A percentile compares a stretch with the other conserved stretches of the same genome.
Conservation (phyloP, 805 yeast species). For the Peterozyma toletana region DNA sequence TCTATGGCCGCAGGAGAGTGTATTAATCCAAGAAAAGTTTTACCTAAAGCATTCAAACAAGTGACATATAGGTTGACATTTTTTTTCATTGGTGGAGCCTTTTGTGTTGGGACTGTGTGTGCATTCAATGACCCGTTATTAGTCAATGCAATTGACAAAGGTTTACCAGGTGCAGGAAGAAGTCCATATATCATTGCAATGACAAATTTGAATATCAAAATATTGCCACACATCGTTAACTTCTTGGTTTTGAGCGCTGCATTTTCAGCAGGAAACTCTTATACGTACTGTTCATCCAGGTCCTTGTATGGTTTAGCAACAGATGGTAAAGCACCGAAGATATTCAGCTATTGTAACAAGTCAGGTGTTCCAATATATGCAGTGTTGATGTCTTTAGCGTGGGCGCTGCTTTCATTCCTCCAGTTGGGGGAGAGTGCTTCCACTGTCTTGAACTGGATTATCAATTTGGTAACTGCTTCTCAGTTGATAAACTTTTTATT, state of each 20-base stretch:
- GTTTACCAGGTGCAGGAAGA: conserved; percentile 38
- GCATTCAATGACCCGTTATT: conserved; percentile 32
- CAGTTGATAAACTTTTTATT: conserved; percentile 56
- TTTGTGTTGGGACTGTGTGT: conserved; percentile 37
- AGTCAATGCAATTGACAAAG: conserved; percentile 22
- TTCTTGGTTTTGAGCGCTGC: conserved; percentile 68
- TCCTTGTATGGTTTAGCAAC: conserved; percentile 63
- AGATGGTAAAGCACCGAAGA: conserved; percentile 64
- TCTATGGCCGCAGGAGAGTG: conserved; percentile 40
- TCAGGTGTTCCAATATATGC: conserved; percentile 72
- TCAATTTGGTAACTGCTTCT: conserved; percentile 63
- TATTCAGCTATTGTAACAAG: conserved; percentile 55
- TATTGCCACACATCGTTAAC: conserved; percentile 69
- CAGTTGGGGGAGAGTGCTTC: conserved; percentile 57
- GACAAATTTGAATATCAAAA: conserved; percentile 53
- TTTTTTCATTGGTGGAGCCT: conserved; percentile 40
- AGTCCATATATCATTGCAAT: conserved; percentile 82
- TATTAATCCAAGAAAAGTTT: conserved; percentile 34
- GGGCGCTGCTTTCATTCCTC: conserved; percentile 62
- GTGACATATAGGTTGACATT: conserved; percentile 34
- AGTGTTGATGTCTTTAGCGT: conserved; percentile 43
- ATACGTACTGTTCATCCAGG: conserved; percentile 62
- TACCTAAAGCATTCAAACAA: conserved; percentile 37
- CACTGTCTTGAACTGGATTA: conserved; percentile 65
- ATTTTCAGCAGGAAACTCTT: conserved; percentile 78